These are phyloP conservation scores for Penicillium cataractarum DNA, from an alignment of 495 filamentous ascomycete genomes.

Conservation along the genomic window DNA sequence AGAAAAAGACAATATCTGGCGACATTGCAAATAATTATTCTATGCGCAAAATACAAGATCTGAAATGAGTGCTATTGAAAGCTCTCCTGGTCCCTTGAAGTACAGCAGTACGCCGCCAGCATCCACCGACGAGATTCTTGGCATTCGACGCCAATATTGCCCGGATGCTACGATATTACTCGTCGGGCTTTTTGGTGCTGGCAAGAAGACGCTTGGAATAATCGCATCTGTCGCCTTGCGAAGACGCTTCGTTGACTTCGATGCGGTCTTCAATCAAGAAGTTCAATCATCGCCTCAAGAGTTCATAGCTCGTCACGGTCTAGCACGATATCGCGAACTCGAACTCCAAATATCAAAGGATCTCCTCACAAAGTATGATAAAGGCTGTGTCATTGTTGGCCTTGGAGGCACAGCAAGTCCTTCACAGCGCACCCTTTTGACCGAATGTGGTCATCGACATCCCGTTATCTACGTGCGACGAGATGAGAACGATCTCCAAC, in stretches of 20 bases:
- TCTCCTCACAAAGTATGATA: constrained; percentile 57
- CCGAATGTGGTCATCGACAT: constrained; percentile 43
- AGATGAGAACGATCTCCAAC: constrained; percentile 53
- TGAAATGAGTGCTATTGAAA: constrained; percentile 8
- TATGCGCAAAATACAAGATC: background rate
- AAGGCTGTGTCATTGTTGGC: constrained; percentile 65
- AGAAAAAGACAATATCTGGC: background rate
- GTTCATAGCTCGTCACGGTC: constrained; percentile 60
- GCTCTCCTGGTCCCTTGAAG: background rate
- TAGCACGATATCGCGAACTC: constrained; percentile 57
- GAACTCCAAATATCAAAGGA: constrained; percentile 59
- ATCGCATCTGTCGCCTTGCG: constrained; percentile 70
- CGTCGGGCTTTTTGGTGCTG: constrained; percentile 69
- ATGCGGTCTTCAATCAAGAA: constrained; percentile 62
- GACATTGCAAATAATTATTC: background rate
- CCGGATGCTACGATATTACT: constrained; percentile 63
- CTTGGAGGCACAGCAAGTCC: constrained; percentile 24
- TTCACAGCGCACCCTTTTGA: constrained; percentile 28
- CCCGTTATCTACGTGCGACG: constrained; percentile 70
- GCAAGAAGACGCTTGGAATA: constrained; percentile 71
- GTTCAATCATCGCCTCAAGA: constrained; percentile 58
- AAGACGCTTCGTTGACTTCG: constrained; percentile 66
- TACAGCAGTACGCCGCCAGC: background rate
- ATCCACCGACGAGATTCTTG: constrained; percentile 1
- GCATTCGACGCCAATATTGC: constrained; percentile 20